A percentile compares a stretch with the other conserved stretches of the same genome.
phyloP scores from a whole-genome alignment of 192 early-diverging fungal species.

The Gaertneriomyces semiglobifer region DNA sequence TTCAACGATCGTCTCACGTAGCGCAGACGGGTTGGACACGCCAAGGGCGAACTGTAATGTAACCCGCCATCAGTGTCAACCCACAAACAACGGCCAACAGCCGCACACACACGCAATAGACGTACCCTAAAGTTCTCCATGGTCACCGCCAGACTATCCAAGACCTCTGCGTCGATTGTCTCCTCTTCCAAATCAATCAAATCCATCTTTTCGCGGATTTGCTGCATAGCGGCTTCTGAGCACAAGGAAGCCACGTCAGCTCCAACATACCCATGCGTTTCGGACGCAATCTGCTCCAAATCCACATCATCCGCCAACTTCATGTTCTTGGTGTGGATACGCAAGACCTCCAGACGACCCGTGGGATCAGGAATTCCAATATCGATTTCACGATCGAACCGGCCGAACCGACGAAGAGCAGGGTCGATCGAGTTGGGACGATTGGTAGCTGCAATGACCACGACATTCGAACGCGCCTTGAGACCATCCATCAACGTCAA shows the following conservation, averaged over 20 bases:
- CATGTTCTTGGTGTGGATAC: conserved; percentile 99
- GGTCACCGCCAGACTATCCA: conserved; percentile 91
- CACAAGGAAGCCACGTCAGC: conserved; percentile 96
- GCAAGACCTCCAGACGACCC: conserved; percentile 93
- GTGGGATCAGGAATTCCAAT: conserved; percentile 99
- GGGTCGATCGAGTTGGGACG: conserved; percentile 98
- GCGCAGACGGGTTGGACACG: conserved; percentile 91
- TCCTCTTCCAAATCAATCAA: conserved; percentile 97
- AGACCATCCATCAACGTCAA: conserved; percentile 98
- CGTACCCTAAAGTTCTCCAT: conserved; percentile 92
- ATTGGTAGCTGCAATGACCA: conserved; percentile 99
- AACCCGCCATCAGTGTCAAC: too few species aligned
- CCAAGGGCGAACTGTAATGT: conserved; percentile 75
- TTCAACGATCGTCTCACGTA: conserved; percentile 97
- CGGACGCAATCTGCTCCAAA: conserved; percentile 92
- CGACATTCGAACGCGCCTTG: conserved; percentile 94
- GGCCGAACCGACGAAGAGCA: conserved; percentile 96
- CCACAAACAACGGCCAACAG: too few species aligned
- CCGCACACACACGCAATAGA: conserved; percentile 1
- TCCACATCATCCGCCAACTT: conserved; percentile 96
- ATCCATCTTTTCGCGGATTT: conserved; percentile 99
- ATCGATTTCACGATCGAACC: conserved; percentile 98
- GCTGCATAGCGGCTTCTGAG: conserved; percentile 99
- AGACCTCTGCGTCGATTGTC: conserved; percentile 94
- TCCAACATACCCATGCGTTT: conserved; percentile 97